These are phyloP conservation scores for Emiliania huxleyi DNA, from an alignment of 78 protist genomes.

Conservation along the genomic window DNA sequence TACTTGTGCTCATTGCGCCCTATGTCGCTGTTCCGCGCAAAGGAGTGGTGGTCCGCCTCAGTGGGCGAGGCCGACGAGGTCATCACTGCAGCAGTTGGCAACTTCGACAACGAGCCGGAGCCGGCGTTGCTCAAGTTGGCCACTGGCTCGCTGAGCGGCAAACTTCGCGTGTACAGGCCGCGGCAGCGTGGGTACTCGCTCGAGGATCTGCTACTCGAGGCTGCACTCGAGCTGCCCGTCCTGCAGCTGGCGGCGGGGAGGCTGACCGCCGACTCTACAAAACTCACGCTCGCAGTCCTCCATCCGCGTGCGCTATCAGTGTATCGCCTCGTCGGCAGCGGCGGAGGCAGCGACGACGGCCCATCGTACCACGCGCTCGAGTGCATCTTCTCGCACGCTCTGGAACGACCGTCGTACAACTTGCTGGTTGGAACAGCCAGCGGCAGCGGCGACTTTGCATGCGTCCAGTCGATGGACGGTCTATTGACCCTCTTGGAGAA, in stretches of 20 bases:
- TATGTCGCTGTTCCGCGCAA: neutral
- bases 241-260: constrained; percentile 47
- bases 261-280: neutral
- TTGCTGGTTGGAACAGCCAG: constrained; percentile 49
- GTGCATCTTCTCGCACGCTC: too few relatives aligned
- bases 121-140: constrained; percentile 34
- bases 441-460: constrained; percentile 13
- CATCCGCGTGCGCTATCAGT: neutral
- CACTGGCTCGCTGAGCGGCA: constrained; percentile 49
- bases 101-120: constrained; percentile 57
- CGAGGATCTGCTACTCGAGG: constrained; percentile 67
- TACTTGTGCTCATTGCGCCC: too few relatives aligned
- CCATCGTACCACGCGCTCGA: too few relatives aligned
- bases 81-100: constrained; percentile 18
- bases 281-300: neutral
- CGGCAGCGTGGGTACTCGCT: constrained; percentile 4
- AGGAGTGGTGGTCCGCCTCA: neutral
- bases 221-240: constrained; percentile 47
- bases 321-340: neutral
- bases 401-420: neutral
- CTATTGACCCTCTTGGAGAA: constrained; percentile 52
- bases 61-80: constrained; percentile 35
- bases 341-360: neutral
- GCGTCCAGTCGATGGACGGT: constrained; percentile 74
- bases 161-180: constrained; percentile 54